Conservation (phyloP, 1,139 yeast species). For the Saccharomyces uvarum region DNA sequence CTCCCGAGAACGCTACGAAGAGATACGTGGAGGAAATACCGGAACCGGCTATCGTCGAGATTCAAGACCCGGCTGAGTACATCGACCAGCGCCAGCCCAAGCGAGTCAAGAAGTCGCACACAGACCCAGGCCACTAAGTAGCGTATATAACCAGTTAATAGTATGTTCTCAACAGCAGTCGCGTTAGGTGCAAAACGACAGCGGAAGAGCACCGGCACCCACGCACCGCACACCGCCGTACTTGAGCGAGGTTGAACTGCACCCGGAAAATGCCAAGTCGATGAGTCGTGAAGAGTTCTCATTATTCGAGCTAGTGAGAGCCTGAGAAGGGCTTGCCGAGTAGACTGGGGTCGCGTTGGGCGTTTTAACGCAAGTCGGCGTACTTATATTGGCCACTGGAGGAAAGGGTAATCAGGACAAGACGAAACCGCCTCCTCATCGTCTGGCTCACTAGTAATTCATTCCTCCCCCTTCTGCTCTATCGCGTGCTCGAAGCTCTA, state of each 20-base stretch:
- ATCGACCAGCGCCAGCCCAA: background rate
- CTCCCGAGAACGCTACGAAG: background rate
- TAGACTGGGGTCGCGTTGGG: background rate
- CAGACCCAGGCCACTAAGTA: background rate
- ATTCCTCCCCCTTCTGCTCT: background rate
- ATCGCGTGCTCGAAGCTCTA: background rate
- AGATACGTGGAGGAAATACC: background rate
- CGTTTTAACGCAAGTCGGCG: background rate
- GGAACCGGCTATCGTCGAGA: background rate
- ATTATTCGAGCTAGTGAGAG: background rate
- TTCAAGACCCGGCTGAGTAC: background rate
- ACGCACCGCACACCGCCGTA: background rate
- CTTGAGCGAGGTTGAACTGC: constrained; percentile 8
- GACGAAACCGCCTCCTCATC: background rate
- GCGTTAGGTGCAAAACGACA: background rate
- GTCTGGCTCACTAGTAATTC: background rate
- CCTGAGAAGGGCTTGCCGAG: constrained; percentile 1
- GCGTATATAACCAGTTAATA: background rate
- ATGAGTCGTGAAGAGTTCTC: constrained; percentile 2
- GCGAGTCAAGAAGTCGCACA: background rate
- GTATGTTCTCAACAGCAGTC: background rate
- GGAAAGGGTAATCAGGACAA: background rate
- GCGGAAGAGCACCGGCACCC: background rate
- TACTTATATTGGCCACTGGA: background rate
- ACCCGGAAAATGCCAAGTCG: constrained; percentile 13